These are phyloP conservation scores for Reutealis trisperma DNA, from an alignment of 345 rosid genomes.

Conservation along the genomic window DNA sequence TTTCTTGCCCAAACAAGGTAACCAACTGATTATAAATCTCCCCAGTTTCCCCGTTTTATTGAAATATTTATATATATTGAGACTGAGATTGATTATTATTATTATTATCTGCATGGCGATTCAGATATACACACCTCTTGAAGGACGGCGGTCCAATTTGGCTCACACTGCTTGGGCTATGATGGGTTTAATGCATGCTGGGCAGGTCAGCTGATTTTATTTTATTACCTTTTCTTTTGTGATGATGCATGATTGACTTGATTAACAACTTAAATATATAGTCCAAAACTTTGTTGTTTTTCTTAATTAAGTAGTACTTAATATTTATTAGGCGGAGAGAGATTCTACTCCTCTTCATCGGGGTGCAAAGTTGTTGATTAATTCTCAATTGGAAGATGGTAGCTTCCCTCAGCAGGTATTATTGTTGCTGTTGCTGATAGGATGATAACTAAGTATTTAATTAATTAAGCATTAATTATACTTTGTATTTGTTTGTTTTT, in stretches of 20 bases:
- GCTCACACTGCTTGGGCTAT: slow-evolving; percentile 58
- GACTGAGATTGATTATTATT: no score
- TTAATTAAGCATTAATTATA: neutral
- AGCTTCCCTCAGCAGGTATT: slow-evolving; percentile 56
- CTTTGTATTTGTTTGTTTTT: slow-evolving; percentile 7
- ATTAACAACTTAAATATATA: no score
- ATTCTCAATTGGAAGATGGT: slow-evolving; percentile 61
- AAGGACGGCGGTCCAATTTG: slow-evolving; percentile 49
- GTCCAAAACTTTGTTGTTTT: no score
- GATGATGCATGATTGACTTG: no score
- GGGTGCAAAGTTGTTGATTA: slow-evolving; percentile 68
- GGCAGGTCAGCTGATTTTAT: slow-evolving; percentile 43
- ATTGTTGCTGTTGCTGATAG: no score
- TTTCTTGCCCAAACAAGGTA: slow-evolving; percentile 53
- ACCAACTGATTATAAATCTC: no score
- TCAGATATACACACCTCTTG: slow-evolving; percentile 46
- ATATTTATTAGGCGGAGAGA: slow-evolving; percentile 18
- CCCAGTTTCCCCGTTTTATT: no score
- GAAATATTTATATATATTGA: no score
- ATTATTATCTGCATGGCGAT: neutral
- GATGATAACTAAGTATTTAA: no score
- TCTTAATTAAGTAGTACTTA: no score
- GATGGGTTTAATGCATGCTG: slow-evolving; percentile 48
- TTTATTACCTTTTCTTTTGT: no score
- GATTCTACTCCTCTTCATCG: slow-evolving; percentile 64